Percentiles rank a stretch among this genome's conserved stretches.
Conservation (phyloP, 371 early-diverging fungal species). For the Cokeromyces recurvatus region DNA sequence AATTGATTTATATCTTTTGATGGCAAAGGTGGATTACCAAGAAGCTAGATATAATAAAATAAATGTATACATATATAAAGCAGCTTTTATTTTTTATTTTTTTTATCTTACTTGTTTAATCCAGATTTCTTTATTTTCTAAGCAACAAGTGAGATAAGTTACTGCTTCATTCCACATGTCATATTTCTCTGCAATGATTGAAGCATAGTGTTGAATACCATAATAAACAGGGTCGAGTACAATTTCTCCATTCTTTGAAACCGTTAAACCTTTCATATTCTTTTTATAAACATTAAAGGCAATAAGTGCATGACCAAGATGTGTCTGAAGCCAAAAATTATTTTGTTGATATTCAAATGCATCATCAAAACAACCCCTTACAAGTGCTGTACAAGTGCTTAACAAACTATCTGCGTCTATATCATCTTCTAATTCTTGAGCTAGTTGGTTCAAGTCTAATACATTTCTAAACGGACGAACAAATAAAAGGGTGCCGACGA, state of each 20-base stretch:
- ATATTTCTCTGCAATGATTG: conserved; percentile 8
- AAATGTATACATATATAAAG: background rate
- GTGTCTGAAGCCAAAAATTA: conserved; percentile 15
- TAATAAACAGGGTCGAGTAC: conserved; percentile 28
- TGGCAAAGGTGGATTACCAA: background rate
- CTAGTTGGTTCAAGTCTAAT: background rate
- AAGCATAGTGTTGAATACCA: conserved; percentile 21
- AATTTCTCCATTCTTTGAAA: background rate
- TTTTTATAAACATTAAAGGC: background rate
- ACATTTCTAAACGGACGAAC: background rate
- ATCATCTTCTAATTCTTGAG: background rate
- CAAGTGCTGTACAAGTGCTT: background rate
- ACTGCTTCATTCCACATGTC: conserved; percentile 34
- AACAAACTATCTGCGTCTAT: background rate
- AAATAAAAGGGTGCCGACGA: background rate
- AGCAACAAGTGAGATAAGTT: conserved; percentile 18
- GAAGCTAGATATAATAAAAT: background rate
- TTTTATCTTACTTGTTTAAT: conserved; percentile 11
- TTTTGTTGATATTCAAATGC: background rate
- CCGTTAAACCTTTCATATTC: background rate
- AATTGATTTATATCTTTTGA: background rate
- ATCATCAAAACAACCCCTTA: conserved; percentile 11
- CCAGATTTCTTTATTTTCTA: conserved; percentile 26
- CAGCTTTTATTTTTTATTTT: background rate
- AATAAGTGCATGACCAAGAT: conserved; percentile 15